Conservation (phyloP, 352 stramenopile species). For the Saprolegnia diclina region DNA sequence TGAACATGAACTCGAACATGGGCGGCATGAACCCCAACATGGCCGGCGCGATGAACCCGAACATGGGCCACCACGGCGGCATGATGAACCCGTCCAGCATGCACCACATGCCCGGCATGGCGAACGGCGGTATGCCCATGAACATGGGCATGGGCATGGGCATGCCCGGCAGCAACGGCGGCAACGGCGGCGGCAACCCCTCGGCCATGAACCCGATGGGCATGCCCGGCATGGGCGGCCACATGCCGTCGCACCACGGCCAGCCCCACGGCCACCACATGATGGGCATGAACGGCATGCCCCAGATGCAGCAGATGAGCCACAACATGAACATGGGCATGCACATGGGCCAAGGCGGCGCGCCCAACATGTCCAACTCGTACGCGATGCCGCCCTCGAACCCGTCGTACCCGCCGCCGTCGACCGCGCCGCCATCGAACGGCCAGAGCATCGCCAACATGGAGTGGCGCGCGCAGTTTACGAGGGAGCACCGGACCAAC, state of each 20-base stretch:
- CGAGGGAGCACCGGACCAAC: constrained; percentile 70
- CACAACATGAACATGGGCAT: constrained; percentile 24
- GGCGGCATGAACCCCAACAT: constrained; percentile 22
- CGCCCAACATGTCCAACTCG: neutral
- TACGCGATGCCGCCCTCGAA: neutral
- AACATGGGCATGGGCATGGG: constrained; percentile 43
- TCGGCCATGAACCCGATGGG: constrained; percentile 33
- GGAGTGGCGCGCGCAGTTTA: constrained; percentile 79
- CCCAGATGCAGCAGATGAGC: constrained; percentile 33
- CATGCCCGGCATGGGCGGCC: constrained; percentile 45
- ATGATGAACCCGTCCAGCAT: constrained; percentile 33
- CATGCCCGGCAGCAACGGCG: constrained; percentile 6
- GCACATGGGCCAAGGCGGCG: constrained; percentile 12
- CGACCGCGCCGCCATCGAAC: neutral
- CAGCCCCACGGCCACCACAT: constrained; percentile 45
- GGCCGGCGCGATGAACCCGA: constrained; percentile 5
- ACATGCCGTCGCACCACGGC: constrained; percentile 36
- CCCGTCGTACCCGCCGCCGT: constrained; percentile 6
- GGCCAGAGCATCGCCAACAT: constrained; percentile 34
- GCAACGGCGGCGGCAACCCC: constrained; percentile 25
- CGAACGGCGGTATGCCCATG: constrained; percentile 24
- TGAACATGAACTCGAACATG: constrained; percentile 69
- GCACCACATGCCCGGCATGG: constrained; percentile 23
- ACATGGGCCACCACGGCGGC: constrained; percentile 21
- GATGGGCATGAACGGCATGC: constrained; percentile 54